Percentiles rank a stretch among this genome's conserved stretches.
Evolutionary conservation across 106 monocot genomes (phyloP).

Genomic region (Dioscorea dumetorum): DNA sequence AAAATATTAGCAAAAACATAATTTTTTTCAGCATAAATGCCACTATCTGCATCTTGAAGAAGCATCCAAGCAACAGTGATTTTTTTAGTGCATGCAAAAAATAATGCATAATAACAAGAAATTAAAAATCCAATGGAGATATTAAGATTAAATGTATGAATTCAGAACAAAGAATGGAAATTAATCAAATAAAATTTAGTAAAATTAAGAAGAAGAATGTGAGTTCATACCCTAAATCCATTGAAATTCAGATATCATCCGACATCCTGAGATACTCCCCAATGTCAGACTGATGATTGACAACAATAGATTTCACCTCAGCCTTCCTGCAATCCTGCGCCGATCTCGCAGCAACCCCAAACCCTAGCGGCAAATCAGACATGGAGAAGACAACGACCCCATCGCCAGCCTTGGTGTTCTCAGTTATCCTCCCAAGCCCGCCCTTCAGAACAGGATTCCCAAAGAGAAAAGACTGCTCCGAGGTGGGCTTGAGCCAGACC

Average conservation of each 20-base stretch:
- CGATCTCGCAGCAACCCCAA: slow-evolving; percentile 67
- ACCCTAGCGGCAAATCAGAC: slow-evolving; percentile 79
- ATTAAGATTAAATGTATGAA: too few relatives aligned
- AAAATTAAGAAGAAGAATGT: too few relatives aligned
- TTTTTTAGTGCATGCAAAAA: too few relatives aligned
- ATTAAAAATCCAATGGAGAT: too few relatives aligned
- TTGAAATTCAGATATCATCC: slow-evolving; percentile 51
- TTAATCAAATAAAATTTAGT: too few relatives aligned
- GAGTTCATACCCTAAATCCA: too few relatives aligned
- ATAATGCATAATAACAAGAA: too few relatives aligned
- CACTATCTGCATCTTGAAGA: too few relatives aligned
- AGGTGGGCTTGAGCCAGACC: slow-evolving; percentile 80
- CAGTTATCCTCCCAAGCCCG: slow-evolving; percentile 67
- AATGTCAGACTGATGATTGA: slow-evolving; percentile 78
- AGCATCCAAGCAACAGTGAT: too few relatives aligned
- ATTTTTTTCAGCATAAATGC: too few relatives aligned
- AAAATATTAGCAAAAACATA: too few relatives aligned
- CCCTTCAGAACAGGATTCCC: slow-evolving; percentile 78
- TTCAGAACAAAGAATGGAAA: too few relatives aligned
- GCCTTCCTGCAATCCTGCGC: slow-evolving; percentile 81
- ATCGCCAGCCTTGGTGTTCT: slow-evolving; percentile 63
- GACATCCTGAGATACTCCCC: slow-evolving; percentile 79
- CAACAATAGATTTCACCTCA: slow-evolving; percentile 62
- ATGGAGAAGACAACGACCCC: slow-evolving; percentile 83
- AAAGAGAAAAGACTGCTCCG: slow-evolving; percentile 72